Conservation (phyloP, 228 moss, liverwort and hornwort species). For the Sphagnum magellanicum region DNA sequence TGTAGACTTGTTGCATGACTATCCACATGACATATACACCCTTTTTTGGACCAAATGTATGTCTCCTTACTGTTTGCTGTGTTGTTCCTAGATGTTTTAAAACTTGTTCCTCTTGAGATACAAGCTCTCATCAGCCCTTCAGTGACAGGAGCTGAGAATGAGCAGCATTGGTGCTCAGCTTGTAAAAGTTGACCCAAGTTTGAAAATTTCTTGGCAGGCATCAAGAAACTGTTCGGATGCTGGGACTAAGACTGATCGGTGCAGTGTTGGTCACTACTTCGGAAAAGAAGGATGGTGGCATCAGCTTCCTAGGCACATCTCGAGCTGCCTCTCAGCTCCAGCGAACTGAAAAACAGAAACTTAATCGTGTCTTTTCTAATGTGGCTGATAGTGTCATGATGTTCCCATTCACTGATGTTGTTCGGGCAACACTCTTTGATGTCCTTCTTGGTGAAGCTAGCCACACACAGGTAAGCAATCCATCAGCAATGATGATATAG, state of each 20-base stretch:
- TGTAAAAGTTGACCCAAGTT: neutral
- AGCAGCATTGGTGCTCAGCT: no score
- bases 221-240: slow-evolving; percentile 61
- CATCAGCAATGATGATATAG: neutral
- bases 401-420: slow-evolving; percentile 58
- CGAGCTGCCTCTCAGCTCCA: slow-evolving; percentile 57
- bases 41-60: no score
- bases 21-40: no score
- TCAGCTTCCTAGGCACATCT: slow-evolving; percentile 48
- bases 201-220: slow-evolving; percentile 26
- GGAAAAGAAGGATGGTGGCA: slow-evolving; percentile 58
- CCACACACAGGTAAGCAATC: slow-evolving; percentile 58
- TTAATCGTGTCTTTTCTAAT: slow-evolving; percentile 55
- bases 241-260: slow-evolving; percentile 65
- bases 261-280: slow-evolving; percentile 48
- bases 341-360: slow-evolving; percentile 55
- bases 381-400: slow-evolving; percentile 46
- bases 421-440: slow-evolving; percentile 65
- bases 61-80: no score
- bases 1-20: no score
- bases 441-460: slow-evolving; percentile 66
- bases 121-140: no score
- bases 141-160: no score
- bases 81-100: no score
- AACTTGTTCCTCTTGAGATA: no score